Evolutionary conservation across 495 filamentous ascomycete genomes (phyloP), one percentile per base, ranked within the genome.

Genomic region (Daldinia concentrica): DNA sequence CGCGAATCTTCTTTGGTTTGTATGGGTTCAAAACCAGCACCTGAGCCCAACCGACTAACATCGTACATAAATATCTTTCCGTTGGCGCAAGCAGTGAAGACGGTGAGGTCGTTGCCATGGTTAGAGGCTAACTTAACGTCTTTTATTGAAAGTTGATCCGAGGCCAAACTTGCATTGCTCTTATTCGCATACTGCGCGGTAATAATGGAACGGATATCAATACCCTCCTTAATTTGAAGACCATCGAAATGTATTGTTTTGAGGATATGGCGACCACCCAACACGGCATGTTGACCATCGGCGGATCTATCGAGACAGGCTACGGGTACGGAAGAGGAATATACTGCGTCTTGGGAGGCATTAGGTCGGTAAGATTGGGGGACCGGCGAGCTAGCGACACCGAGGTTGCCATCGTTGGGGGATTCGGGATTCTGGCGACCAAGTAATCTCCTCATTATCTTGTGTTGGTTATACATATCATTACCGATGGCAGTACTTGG

Each of bases 51-150:
- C 58, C 89, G 87, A 69, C 89, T 89, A 63, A 97, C 81, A 82
- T 97, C 93, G 78, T 96, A 97, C 70, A 94, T 82, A 58, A 94
- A 89, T 70, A 97, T 92, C 77, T 92, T 93, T 64, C 94, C 94
- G 80, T 91, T 94, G 58, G 90, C 90, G 62, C 91, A 92, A 27
- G 93, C 94, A 1, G 93, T 95, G 58, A 93, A 92, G 65, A 96
- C 90, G 71, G 87, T 90, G 9, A 78, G 75, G 41, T 73, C 66
- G 54, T 74, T 79, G 58, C 75, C 79, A 26, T 75, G 73, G 19
- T 76, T 74, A 43, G 86, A 86, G 34, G 92, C 92, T 91, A 94
- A 95, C 76, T 92, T 92, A 45, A 95, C 92, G 76, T 95, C 92
- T 45, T 88, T 88, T 69, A 95, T 91, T 12, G 90, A 91, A 66